Evolutionary conservation across 441 rosid genomes (phyloP).

Genomic region (Monsonia emarginata): DNA sequence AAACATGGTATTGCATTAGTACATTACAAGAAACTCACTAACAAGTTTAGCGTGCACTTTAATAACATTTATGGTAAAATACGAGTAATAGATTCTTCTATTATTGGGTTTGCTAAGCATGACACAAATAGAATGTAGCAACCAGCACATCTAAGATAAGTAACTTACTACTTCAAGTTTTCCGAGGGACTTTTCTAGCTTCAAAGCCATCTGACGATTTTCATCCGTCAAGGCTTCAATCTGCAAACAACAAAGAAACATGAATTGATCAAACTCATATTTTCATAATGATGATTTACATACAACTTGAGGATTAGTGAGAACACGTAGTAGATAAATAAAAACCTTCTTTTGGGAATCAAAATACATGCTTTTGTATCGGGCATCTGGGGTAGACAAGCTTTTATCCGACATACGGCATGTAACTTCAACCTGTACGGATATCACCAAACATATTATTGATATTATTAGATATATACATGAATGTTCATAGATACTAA

Average conservation of each 20-base stretch:
- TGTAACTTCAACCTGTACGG: conserved; percentile 16
- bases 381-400: conserved; percentile 18
- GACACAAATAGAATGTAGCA: too few species aligned
- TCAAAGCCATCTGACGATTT: conserved; percentile 20
- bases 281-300: neutral
- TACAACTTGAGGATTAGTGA: neutral
- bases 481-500: neutral
- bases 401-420: conserved; percentile 3
- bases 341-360: conserved; percentile 47
- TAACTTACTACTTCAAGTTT: conserved; percentile 36
- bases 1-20: too few species aligned
- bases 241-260: conserved; percentile 22
- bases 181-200: neutral
- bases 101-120: too few species aligned
- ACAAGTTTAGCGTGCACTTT: too few species aligned
- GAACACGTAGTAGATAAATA: neutral
- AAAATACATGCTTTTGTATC: conserved; percentile 36
- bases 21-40: too few species aligned
- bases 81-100: too few species aligned
- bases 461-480: too few species aligned
- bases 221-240: conserved; percentile 31
- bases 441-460: neutral
- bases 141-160: too few species aligned
- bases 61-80: too few species aligned
- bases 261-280: too few species aligned